Percentiles rank a stretch among this genome's conserved stretches.
phyloP scores from a whole-genome alignment of 2,329 filamentous ascomycete species.

The Ceratocystis destructans region DNA sequence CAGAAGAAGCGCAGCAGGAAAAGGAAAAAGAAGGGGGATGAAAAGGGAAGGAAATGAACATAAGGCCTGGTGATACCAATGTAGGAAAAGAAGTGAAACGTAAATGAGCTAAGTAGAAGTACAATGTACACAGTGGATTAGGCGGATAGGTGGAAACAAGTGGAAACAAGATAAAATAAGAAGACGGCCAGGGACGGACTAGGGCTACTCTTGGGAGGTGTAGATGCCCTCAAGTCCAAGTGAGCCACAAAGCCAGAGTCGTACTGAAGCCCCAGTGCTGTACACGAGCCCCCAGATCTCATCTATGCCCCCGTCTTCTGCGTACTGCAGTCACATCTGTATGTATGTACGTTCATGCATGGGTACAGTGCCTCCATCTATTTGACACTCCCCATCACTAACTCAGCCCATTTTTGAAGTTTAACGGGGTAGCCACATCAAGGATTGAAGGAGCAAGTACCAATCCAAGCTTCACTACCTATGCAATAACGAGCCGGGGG shows the following conservation, averaged over 20 bases:
- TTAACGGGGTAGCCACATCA: conserved; percentile 1
- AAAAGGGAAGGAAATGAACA: conserved; percentile 8
- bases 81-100: background rate
- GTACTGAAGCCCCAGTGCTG: background rate
- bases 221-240: background rate
- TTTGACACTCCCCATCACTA: background rate
- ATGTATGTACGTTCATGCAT: background rate
- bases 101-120: background rate
- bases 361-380: background rate
- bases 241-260: background rate
- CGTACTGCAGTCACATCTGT: background rate
- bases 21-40: conserved; percentile 7
- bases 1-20: conserved; percentile 10
- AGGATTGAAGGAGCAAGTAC: background rate
- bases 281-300: too few relatives aligned
- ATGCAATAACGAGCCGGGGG: background rate
- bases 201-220: background rate
- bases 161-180: conserved; percentile 5
- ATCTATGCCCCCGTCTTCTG: background rate
- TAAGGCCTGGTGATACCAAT: conserved; percentile 16
- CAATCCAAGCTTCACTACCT: background rate
- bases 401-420: background rate
- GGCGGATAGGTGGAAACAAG: conserved; percentile 5
- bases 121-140: background rate
- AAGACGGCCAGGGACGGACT: background rate